Evolutionary conservation across 345 rosid species (phyloP).

Genomic region (Tarenaya hassleriana): DNA sequence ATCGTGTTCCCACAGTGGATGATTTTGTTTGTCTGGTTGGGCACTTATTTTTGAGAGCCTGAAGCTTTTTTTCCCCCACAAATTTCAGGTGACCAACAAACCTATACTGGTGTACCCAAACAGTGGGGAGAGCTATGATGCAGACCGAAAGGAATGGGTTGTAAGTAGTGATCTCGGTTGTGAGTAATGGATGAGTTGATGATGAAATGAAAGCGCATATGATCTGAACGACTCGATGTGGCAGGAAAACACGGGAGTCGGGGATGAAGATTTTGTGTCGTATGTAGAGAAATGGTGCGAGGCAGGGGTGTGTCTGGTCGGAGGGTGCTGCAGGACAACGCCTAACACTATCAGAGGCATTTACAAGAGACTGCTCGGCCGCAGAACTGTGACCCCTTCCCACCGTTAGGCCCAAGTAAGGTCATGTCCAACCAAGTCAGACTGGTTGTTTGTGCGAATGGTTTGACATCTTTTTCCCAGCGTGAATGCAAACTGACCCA

Average conservation of each 20-base stretch:
- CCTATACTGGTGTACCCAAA: conserved; percentile 70
- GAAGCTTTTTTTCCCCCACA: background rate
- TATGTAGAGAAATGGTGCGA: conserved; percentile 62
- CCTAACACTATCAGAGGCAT: conserved; percentile 62
- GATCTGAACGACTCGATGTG: too few species aligned
- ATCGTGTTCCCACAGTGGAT: too few species aligned
- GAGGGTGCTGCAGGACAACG: conserved; percentile 70
- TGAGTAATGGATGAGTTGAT: background rate
- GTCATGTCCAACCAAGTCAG: too few species aligned
- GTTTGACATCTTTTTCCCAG: too few species aligned
- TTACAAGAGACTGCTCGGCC: conserved; percentile 32
- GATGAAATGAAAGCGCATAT: too few species aligned
- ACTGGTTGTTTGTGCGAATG: too few species aligned
- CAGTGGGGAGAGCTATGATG: conserved; percentile 73
- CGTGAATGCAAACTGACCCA: too few species aligned
- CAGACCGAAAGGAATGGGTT: conserved; percentile 62
- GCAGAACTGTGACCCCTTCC: conserved; percentile 26
- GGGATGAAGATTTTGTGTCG: conserved; percentile 66
- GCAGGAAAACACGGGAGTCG: conserved; percentile 71
- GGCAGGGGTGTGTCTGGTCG: conserved; percentile 58
- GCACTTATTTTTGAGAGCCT: conserved; percentile 3
- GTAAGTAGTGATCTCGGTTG: too few species aligned
- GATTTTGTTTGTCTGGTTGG: too few species aligned
- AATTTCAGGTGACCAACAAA: conserved; percentile 60
- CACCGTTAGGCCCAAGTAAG: conserved; percentile 1